Conservation (phyloP, 371 early-diverging fungal genomes). For the Mortierella sp. region DNA sequence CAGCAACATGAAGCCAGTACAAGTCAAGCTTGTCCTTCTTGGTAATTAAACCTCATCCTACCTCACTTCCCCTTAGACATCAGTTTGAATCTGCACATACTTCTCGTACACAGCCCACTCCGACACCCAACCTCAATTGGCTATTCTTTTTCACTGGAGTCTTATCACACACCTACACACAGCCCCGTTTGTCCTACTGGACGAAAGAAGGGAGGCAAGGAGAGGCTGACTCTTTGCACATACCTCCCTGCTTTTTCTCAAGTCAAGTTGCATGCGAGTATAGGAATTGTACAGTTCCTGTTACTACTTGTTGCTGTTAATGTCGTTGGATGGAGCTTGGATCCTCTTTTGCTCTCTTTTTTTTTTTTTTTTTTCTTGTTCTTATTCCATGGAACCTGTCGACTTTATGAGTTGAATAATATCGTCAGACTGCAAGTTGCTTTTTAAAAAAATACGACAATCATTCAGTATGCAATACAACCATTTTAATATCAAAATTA, state of each 20-base stretch:
- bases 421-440: no score
- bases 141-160: background rate
- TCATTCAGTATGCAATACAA: no score
- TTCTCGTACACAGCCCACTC: background rate
- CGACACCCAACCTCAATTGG: background rate
- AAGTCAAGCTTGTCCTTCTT: conserved; percentile 77
- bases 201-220: no score
- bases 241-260: no score
- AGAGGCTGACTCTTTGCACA: no score
- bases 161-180: no score
- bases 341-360: background rate
- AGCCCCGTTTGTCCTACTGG: no score
- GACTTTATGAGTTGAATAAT: background rate
- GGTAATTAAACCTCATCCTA: conserved; percentile 59
- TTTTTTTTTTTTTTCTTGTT: background rate
- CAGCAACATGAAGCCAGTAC: conserved; percentile 63
- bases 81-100: background rate
- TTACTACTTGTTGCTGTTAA: no score
- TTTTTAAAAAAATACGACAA: no score
- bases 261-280: no score
- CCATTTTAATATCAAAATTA: no score
- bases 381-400: background rate
- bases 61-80: background rate
- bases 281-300: no score
- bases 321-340: background rate